A percentile compares a stretch with the other conserved stretches of the same genome.
These are phyloP conservation scores for Rhizopogon vesiculosus DNA, from an alignment of 768 basidiomycete species.

Conservation along the genomic window DNA sequence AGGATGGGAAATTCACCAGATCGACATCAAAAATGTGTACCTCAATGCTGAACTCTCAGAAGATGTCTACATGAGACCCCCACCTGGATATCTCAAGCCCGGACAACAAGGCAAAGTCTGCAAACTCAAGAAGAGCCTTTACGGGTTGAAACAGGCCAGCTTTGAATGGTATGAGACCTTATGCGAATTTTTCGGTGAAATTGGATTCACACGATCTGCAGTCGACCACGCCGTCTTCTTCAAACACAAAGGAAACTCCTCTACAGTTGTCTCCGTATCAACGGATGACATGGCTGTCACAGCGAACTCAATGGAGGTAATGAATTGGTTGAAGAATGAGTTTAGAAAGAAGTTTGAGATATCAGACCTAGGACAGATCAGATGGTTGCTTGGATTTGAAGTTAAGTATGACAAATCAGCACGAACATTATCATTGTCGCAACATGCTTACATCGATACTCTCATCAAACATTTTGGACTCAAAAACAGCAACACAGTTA, in stretches of 20 bases:
- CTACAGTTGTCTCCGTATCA: neutral
- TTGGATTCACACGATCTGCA: constrained; percentile 1
- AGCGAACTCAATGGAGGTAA: neutral
- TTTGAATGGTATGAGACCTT: no score
- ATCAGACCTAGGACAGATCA: no score
- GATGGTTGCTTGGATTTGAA: no score
- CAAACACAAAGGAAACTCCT: neutral
- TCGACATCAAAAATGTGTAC: constrained; percentile 10
- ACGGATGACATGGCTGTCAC: constrained; percentile 7
- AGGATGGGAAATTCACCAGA: constrained; percentile 13
- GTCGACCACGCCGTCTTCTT: constrained; percentile 4
- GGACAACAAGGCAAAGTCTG: constrained; percentile 11
- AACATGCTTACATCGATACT: no score
- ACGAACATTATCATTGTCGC: no score
- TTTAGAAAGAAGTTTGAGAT: no score
- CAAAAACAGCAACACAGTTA: no score
- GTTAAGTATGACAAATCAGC: no score
- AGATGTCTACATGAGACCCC: constrained; percentile 19
- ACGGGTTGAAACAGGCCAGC: constrained; percentile 29
- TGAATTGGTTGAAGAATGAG: no score
- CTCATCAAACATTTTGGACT: no score
- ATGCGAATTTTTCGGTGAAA: constrained; percentile 3
- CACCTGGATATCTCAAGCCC: constrained; percentile 11
- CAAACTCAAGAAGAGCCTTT: constrained; percentile 21
- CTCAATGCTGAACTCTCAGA: constrained; percentile 13